Conservation (phyloP, 768 basidiomycete genomes). For the Pulveroboletus frians region DNA sequence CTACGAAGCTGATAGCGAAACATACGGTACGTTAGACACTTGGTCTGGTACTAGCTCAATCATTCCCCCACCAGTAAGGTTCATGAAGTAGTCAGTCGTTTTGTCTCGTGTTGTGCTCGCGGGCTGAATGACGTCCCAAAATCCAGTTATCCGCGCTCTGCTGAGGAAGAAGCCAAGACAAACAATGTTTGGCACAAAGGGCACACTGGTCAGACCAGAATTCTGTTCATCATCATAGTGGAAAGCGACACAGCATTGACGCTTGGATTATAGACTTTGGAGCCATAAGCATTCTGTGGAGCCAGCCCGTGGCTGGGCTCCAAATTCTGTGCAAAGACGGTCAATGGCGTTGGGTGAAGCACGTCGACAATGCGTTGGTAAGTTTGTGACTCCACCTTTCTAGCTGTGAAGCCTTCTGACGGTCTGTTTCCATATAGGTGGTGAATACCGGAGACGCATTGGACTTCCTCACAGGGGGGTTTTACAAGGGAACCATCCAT, state of each 20-base stretch:
- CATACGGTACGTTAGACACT: conserved; percentile 32
- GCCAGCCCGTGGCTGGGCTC: conserved; percentile 54
- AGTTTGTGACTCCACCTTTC: not conserved
- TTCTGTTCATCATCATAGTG: too few species aligned
- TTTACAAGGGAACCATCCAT: conserved; percentile 55
- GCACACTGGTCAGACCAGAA: conserved; percentile 41
- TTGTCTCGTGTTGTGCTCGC: not conserved
- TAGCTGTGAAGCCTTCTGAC: not conserved
- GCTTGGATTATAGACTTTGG: conserved; percentile 40
- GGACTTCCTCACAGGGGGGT: conserved; percentile 58
- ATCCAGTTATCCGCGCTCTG: conserved; percentile 44
- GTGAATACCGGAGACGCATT: conserved; percentile 58
- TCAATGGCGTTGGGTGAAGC: conserved; percentile 53
- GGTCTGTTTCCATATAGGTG: conserved; percentile 33
- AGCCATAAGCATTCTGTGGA: conserved; percentile 53
- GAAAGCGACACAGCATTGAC: not conserved
- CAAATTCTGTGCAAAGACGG: conserved; percentile 52
- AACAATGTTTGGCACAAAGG: conserved; percentile 59
- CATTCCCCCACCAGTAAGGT: conserved; percentile 39
- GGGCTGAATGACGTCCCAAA: not conserved
- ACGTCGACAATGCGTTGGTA: conserved; percentile 55
- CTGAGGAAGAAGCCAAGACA: conserved; percentile 46
- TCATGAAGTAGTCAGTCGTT: conserved; percentile 59
- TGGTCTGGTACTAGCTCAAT: not conserved
- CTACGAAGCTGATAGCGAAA: conserved; percentile 39